A percentile compares a stretch with the other conserved stretches of the same genome.
Evolutionary conservation across 208 protist genomes (phyloP).

Genomic region (Leptomonas seymouri): DNA sequence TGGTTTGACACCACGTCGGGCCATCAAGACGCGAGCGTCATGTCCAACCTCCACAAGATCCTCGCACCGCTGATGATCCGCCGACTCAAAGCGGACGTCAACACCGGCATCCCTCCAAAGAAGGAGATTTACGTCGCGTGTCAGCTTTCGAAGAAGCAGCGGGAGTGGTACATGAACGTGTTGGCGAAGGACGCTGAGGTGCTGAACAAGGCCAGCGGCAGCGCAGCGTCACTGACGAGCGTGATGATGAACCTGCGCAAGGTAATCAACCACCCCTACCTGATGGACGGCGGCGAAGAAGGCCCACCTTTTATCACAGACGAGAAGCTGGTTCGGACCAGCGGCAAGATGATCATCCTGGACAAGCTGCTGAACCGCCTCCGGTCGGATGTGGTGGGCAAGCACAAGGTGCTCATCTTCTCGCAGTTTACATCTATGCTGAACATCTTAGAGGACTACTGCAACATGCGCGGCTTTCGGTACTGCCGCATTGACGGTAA

Average conservation of each 20-base stretch:
- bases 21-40: conserved; percentile 78
- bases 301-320: conserved; percentile 90
- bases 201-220: conserved; percentile 89
- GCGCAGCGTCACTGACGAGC: conserved; percentile 66
- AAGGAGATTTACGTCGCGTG: conserved; percentile 97
- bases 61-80: conserved; percentile 97
- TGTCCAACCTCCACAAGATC: conserved; percentile 90
- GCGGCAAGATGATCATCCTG: conserved; percentile 96
- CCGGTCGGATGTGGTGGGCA: conserved; percentile 53
- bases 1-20: conserved; percentile 94
- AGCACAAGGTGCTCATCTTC: conserved; percentile 98
- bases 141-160: conserved; percentile 93
- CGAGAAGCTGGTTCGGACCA: conserved; percentile 89
- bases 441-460: conserved; percentile 94
- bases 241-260: conserved; percentile 93
- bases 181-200: conserved; percentile 95
- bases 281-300: conserved; percentile 96
- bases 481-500: conserved; percentile 94
- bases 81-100: conserved; percentile 97
- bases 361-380: conserved; percentile 94
- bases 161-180: conserved; percentile 95
- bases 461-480: conserved; percentile 72
- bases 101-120: conserved; percentile 97
- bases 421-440: conserved; percentile 96
- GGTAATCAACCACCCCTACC: conserved; percentile 96